Percentiles rank a stretch among this genome's conserved stretches.
Conservation (phyloP, 2,329 filamentous ascomycete genomes). For the Aspergillus brunneoviolaceus region DNA sequence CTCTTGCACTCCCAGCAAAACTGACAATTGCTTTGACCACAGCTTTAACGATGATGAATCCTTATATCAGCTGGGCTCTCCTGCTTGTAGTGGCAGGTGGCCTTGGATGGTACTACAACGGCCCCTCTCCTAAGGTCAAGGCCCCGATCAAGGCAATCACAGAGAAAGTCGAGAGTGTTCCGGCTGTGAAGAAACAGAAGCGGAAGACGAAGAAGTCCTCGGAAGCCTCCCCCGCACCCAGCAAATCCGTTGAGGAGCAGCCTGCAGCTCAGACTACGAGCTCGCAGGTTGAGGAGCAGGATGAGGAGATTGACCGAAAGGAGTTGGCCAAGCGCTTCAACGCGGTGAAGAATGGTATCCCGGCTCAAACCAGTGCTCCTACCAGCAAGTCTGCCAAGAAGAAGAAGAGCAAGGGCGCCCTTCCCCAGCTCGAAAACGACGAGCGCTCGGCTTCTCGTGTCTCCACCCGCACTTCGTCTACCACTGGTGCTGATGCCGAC, state of each 20-base stretch:
- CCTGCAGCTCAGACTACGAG: slow-evolving; percentile 29
- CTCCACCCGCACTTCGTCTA: slow-evolving; percentile 65
- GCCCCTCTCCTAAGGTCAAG: slow-evolving; percentile 33
- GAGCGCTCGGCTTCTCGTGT: slow-evolving; percentile 42
- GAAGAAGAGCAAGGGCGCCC: slow-evolving; percentile 65
- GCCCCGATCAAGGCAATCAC: slow-evolving; percentile 27
- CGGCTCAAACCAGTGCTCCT: slow-evolving; percentile 45
- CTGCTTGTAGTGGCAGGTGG: slow-evolving; percentile 43
- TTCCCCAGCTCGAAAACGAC: slow-evolving; percentile 48
- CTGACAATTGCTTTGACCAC: slow-evolving; percentile 5
- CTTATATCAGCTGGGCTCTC: slow-evolving; percentile 47
- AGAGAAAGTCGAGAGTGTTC: slow-evolving; percentile 36
- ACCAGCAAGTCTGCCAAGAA: slow-evolving; percentile 56
- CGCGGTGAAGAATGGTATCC: slow-evolving; percentile 68
- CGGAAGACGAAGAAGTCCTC: slow-evolving; percentile 38
- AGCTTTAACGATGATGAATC: slow-evolving; percentile 41
- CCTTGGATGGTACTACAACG: slow-evolving; percentile 45
- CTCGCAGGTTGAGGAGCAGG: slow-evolving; percentile 36
- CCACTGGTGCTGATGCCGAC: slow-evolving; percentile 72
- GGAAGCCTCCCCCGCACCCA: slow-evolving; percentile 29
- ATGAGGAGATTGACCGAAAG: slow-evolving; percentile 66
- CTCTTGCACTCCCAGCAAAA: not conserved
- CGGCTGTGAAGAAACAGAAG: slow-evolving; percentile 44
- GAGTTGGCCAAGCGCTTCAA: slow-evolving; percentile 75
- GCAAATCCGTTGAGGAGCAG: slow-evolving; percentile 33